phyloP scores from a whole-genome alignment of 169 alveolate species.

The Plasmodium yoelii region DNA sequence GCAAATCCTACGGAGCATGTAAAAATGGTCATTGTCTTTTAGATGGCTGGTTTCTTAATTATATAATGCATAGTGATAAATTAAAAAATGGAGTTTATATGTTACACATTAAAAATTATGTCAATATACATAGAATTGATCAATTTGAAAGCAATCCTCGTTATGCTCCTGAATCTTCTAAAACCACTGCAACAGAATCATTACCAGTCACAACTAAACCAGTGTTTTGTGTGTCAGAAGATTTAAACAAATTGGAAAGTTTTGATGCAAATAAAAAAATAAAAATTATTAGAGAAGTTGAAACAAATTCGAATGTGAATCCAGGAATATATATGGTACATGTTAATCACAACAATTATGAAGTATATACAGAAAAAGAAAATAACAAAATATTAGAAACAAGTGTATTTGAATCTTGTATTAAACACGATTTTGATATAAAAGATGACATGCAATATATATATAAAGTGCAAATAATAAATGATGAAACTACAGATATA shows the following conservation, averaged over 20 bases:
- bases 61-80: background rate
- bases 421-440: slow-evolving; percentile 29
- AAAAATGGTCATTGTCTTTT: slow-evolving; percentile 5
- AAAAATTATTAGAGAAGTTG: background rate
- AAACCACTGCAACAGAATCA: background rate
- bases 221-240: background rate
- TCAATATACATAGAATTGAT: background rate
- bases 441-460: background rate
- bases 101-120: background rate
- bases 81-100: slow-evolving; percentile 8
- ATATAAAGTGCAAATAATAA: slow-evolving; percentile 11
- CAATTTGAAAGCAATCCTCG: background rate
- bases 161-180: background rate
- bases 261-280: slow-evolving; percentile 3
- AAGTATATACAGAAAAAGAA: background rate
- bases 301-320: background rate
- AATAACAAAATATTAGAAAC: background rate
- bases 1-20: slow-evolving; percentile 5
- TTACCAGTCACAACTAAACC: background rate
- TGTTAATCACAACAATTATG: background rate
- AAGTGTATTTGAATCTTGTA: slow-evolving; percentile 8
- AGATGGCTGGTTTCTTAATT: background rate
- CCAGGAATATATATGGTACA: slow-evolving; percentile 6
- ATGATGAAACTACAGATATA: background rate
- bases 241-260: slow-evolving; percentile 1